These are phyloP conservation scores for Loxodes magnus DNA, from an alignment of 73 alveolate species.

Conservation along the genomic window DNA sequence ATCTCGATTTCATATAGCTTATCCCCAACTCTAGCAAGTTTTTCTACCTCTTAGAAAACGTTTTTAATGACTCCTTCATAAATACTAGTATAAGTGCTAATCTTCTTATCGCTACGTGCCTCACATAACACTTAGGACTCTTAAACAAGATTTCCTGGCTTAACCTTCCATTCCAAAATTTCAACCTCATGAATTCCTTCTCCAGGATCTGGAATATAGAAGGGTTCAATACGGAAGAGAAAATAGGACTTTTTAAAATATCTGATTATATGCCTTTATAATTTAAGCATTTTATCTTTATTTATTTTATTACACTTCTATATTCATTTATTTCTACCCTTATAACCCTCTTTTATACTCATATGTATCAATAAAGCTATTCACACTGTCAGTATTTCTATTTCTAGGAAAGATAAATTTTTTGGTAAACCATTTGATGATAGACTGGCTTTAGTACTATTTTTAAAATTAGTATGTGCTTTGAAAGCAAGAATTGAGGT, in stretches of 20 bases:
- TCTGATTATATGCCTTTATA: too few species aligned
- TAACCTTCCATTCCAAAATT: conserved; percentile 45
- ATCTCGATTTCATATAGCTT: conserved; percentile 24
- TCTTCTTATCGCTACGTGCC: conserved; percentile 49
- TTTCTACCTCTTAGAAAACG: conserved; percentile 17
- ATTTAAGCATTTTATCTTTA: too few species aligned
- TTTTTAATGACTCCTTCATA: conserved; percentile 35
- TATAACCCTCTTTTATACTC: too few species aligned
- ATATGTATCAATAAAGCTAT: too few species aligned
- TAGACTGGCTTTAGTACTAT: too few species aligned
- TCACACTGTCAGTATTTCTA: too few species aligned
- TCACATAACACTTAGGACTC: conserved; percentile 53
- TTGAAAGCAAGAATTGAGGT: too few species aligned
- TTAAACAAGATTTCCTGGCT: conserved; percentile 25
- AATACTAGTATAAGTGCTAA: conserved; percentile 41
- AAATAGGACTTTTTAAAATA: not conserved
- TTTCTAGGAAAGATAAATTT: too few species aligned
- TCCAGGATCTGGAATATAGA: conserved; percentile 46
- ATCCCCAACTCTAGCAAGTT: conserved; percentile 34
- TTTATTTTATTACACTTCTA: too few species aligned
- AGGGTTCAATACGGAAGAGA: not conserved
- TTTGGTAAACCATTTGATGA: too few species aligned
- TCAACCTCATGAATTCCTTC: conserved; percentile 65
- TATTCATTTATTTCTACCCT: too few species aligned
- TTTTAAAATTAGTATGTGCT: too few species aligned